Conservation (phyloP, 805 yeast genomes). For the Kazachstania bromeliacearum region DNA sequence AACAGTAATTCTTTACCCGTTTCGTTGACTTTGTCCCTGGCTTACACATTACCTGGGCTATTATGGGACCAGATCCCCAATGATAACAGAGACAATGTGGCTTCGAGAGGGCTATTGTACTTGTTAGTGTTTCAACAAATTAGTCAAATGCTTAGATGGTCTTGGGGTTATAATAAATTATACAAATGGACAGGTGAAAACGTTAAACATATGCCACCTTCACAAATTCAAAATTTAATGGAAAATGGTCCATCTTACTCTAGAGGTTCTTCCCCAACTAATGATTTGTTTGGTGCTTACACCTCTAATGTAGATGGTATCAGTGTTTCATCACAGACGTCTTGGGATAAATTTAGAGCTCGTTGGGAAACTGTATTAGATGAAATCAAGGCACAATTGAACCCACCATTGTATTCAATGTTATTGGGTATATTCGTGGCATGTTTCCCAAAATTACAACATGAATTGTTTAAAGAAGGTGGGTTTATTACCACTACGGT, state of each 20-base stretch:
- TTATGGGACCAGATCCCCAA: constrained; percentile 65
- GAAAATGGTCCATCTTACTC: constrained; percentile 6
- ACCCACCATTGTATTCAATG: constrained; percentile 85
- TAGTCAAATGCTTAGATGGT: constrained; percentile 77
- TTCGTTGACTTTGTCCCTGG: constrained; percentile 70
- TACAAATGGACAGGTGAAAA: constrained; percentile 38
- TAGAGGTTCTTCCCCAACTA: not conserved
- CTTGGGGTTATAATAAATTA: constrained; percentile 75
- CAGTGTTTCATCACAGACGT: not conserved
- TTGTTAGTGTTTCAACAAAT: constrained; percentile 70
- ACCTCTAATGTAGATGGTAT: too few species aligned
- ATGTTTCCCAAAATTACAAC: constrained; percentile 48
- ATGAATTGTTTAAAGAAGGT: constrained; percentile 44
- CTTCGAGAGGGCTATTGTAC: constrained; percentile 69
- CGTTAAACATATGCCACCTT: constrained; percentile 24
- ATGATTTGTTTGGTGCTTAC: not conserved
- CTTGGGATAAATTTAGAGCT: constrained; percentile 8
- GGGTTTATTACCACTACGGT: constrained; percentile 61
- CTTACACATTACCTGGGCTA: constrained; percentile 65
- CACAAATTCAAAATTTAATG: constrained; percentile 15
- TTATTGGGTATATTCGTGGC: constrained; percentile 59
- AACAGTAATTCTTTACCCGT: constrained; percentile 94
- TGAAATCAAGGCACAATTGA: constrained; percentile 42
- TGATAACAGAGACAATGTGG: constrained; percentile 60
- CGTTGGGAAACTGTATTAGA: constrained; percentile 6